Conservation (phyloP, 805 yeast species). For the Candida nitratophila region DNA sequence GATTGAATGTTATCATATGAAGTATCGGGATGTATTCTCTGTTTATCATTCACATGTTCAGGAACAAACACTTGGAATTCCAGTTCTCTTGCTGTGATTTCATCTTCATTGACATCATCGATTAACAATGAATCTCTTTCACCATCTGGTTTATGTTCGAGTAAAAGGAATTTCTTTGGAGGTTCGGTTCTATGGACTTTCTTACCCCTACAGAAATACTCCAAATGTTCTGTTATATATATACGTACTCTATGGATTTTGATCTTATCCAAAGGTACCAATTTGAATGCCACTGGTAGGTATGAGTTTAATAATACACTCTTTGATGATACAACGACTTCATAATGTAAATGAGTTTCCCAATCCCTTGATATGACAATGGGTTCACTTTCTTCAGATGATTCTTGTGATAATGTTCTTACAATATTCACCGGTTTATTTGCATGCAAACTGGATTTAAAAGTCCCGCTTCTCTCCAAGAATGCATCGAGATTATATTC, state of each 20-base stretch:
- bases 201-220: conserved; percentile 79
- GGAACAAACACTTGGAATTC: conserved; percentile 88
- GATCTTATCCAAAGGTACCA: conserved; percentile 83
- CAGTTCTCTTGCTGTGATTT: conserved; percentile 66
- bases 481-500: conserved; percentile 60
- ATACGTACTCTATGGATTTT: conserved; percentile 81
- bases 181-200: conserved; percentile 94
- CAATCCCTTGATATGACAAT: conserved; percentile 85
- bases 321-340: conserved; percentile 85
- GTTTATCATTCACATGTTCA: conserved; percentile 47
- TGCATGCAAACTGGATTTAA: conserved; percentile 69
- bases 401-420: conserved; percentile 69
- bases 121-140: conserved; percentile 43
- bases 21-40: conserved; percentile 77
- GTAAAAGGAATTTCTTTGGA: conserved; percentile 63
- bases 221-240: conserved; percentile 81
- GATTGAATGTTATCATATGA: conserved; percentile 72
- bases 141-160: conserved; percentile 68
- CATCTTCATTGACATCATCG: conserved; percentile 33
- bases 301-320: conserved; percentile 77
- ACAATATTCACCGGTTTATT: conserved; percentile 58
- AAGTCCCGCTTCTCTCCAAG: conserved; percentile 76
- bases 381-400: conserved; percentile 87
- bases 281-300: conserved; percentile 75
- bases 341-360: conserved; percentile 89